Conservation (phyloP, 306 rosid species). For the Prunus fruticosa region DNA sequence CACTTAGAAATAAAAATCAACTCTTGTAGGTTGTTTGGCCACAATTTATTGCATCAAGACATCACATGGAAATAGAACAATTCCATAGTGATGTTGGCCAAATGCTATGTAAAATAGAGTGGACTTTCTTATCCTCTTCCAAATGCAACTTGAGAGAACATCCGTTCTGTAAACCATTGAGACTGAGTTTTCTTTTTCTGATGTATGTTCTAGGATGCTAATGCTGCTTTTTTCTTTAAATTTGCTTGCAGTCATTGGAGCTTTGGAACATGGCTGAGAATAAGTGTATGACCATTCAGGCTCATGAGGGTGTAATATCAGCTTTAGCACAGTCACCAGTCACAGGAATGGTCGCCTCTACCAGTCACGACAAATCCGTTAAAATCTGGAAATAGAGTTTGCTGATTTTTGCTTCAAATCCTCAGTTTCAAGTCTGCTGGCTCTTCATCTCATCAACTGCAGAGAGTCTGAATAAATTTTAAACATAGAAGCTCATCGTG, state of each 20-base stretch:
- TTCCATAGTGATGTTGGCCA: neutral
- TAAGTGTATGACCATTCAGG: constrained; percentile 66
- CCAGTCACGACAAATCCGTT: constrained; percentile 84
- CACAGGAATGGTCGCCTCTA: constrained; percentile 87
- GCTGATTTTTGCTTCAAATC: constrained; percentile 20
- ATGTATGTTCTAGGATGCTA: neutral
- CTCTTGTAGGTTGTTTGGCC: neutral
- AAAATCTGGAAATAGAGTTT: constrained; percentile 73
- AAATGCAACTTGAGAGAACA: neutral
- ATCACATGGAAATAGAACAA: neutral
- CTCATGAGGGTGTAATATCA: constrained; percentile 76
- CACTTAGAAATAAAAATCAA: neutral
- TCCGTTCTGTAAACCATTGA: neutral
- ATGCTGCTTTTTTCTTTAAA: constrained; percentile 4
- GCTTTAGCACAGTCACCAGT: constrained; percentile 80
- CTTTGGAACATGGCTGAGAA: constrained; percentile 85
- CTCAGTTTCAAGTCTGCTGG: constrained; percentile 27
- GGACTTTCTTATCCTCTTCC: neutral
- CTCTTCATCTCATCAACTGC: constrained; percentile 8
- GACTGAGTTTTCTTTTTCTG: constrained; percentile 9
- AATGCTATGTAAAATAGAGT: neutral
- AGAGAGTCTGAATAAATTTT: constrained; percentile 21
- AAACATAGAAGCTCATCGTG: constrained; percentile 7
- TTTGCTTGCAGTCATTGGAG: constrained; percentile 72
- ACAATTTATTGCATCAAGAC: neutral